These are phyloP conservation scores for Austroboletus novae-zelandiae DNA, from an alignment of 1,284 basidiomycete species.

Conservation along the genomic window DNA sequence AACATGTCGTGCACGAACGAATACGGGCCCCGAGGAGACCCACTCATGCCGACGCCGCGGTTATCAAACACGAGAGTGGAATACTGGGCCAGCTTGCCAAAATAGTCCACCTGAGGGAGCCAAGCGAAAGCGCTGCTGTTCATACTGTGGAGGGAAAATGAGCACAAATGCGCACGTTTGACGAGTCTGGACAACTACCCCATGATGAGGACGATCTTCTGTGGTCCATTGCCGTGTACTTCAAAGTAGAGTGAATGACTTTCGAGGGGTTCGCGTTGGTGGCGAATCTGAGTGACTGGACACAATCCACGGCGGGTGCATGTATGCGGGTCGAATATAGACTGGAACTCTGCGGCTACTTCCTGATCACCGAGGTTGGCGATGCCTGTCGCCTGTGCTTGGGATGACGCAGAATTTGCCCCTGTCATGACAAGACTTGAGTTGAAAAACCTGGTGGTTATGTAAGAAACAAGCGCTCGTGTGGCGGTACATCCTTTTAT, in stretches of 20 bases:
- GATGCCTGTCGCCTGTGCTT: constrained; percentile 7
- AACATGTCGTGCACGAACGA: constrained; percentile 34
- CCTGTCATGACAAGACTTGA: neutral
- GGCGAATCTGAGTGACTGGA: constrained; percentile 57
- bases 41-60: constrained; percentile 80
- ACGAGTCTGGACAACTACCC: constrained; percentile 37
- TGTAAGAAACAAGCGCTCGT: no score
- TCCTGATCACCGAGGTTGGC: constrained; percentile 7
- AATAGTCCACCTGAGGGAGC: constrained; percentile 59
- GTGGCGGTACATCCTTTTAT: no score
- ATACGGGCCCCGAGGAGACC: constrained; percentile 70
- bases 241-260: constrained; percentile 78
- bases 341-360: constrained; percentile 10
- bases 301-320: constrained; percentile 69
- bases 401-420: neutral
- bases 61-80: constrained; percentile 84
- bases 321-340: constrained; percentile 43
- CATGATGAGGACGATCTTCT: constrained; percentile 73
- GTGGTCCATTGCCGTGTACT: constrained; percentile 63
- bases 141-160: constrained; percentile 36
- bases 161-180: neutral
- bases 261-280: constrained; percentile 49
- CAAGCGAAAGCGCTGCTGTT: constrained; percentile 65
- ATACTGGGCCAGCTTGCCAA: constrained; percentile 48
- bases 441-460: no score